Conservation (phyloP, 768 basidiomycete species). For the Boletus edulis region DNA sequence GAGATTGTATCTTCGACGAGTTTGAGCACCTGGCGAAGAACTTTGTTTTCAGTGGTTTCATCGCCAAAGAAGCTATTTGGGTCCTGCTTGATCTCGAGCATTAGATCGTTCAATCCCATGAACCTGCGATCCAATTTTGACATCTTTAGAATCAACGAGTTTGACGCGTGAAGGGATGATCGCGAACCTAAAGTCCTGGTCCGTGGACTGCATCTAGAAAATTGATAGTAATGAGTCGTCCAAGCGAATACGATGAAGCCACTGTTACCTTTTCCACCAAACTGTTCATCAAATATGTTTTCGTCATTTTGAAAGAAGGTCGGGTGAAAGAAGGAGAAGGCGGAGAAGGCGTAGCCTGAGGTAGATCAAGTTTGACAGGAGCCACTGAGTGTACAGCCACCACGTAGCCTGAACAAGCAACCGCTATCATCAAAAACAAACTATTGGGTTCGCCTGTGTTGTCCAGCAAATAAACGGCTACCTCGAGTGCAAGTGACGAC, state of each 20-base stretch:
- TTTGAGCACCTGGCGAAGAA: conserved; percentile 78
- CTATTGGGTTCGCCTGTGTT: too few species aligned
- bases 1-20: conserved; percentile 94
- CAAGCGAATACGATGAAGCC: background rate
- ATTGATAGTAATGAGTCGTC: conserved; percentile 1
- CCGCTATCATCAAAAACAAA: too few species aligned
- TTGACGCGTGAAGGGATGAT: conserved; percentile 16
- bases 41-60: conserved; percentile 80
- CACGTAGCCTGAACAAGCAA: too few species aligned
- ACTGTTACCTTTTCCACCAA: conserved; percentile 71
- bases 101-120: conserved; percentile 95
- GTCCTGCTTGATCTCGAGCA: conserved; percentile 84
- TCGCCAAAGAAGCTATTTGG: conserved; percentile 75
- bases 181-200: conserved; percentile 83
- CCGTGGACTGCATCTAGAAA: conserved; percentile 79
- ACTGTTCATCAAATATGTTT: conserved; percentile 80
- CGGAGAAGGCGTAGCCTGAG: background rate
- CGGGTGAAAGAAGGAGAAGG: background rate
- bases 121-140: conserved; percentile 51
- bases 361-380: conserved; percentile 21
- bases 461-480: too few species aligned
- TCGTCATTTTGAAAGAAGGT: conserved; percentile 59
- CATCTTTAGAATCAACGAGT: conserved; percentile 14
- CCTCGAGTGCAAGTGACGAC: too few species aligned
- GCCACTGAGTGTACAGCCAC: conserved; percentile 20